Evolutionary conservation across 139 green algal species (phyloP), one percentile per base, ranked within the genome.

Genomic region (Pycnococcus provasolii): DNA sequence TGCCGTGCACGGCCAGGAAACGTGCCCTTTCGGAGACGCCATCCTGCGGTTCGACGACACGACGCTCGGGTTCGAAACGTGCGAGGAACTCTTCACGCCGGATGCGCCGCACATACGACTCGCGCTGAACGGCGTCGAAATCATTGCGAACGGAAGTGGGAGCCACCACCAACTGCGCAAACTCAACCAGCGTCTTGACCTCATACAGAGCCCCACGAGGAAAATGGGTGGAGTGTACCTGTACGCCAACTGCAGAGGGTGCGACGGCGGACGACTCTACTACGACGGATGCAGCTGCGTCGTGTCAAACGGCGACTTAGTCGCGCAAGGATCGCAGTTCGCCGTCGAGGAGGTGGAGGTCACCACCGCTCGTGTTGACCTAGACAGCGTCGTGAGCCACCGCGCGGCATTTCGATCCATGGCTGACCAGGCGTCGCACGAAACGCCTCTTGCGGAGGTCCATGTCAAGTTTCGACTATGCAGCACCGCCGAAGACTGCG

Each of bases 161-260:
- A 87, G 68, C 60, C 93, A 97, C 75, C 92, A 97, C 75, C 50
- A 79, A 53, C 50, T 81, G 66, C 65, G 81, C 45, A 96, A 96
- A 77, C 83, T 96, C 42, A 61, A 93, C 66, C 76, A 77, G 52
- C 79, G 92, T 3, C 70, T 97, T 69, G 81, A 96, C 64, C 79
- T 96, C 0, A 95, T 99, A 42, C 53, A 71, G 39, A 78, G 72
- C 4, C 88, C 86, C 0, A 97, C 89, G 0, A 73, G 80, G 48
- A 96, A 96, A 76, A 80, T 79, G 0, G 93, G 93, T 2, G 93
- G 93, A 4, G 86, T 96, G 45, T 99, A 97, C 81, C 63, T 99
- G 68, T 99, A 97, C 64, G 83, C 90, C 72, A 99, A 99, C 80
- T 91, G 96, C 81, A 77, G 83, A 44, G 92, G 93, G 42, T 99